Evolutionary conservation across 257 asterid species (phyloP).

Genomic region (Solanum tacnaense): DNA sequence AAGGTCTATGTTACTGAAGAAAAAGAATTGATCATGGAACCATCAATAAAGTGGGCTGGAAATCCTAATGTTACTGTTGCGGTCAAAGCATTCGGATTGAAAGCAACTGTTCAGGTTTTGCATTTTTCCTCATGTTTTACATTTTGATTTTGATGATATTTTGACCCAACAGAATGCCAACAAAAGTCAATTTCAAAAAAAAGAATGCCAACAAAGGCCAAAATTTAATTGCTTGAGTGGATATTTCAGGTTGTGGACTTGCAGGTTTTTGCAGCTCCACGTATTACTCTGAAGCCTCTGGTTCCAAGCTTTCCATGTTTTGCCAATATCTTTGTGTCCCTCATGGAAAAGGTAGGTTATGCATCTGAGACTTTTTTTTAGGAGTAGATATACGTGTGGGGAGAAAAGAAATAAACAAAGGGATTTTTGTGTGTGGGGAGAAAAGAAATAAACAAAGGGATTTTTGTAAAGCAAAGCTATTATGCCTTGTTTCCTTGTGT

Average conservation of each 20-base stretch:
- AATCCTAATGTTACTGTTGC: conserved; percentile 76
- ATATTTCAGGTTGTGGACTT: conserved; percentile 75
- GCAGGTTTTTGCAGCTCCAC: conserved; percentile 91
- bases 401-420: neutral
- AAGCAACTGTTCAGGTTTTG: conserved; percentile 82
- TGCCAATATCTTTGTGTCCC: conserved; percentile 62
- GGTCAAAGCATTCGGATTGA: conserved; percentile 74
- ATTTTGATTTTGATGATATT: neutral
- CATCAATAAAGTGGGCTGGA: conserved; percentile 95
- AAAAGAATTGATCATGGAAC: conserved; percentile 98
- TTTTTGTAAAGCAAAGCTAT: neutral
- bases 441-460: neutral
- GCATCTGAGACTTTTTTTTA: neutral
- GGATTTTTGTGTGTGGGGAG: neutral
- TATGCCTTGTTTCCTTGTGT: neutral
- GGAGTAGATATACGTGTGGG: neutral
- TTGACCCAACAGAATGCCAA: neutral
- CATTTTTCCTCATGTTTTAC: conserved; percentile 3
- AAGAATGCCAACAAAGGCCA: neutral
- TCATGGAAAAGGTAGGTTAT: conserved; percentile 73
- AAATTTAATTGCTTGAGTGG: neutral
- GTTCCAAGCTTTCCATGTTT: conserved; percentile 99
- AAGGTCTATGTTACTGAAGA: conserved; percentile 53
- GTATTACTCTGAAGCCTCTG: conserved; percentile 89
- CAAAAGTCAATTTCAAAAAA: neutral